A percentile compares a stretch with the other conserved stretches of the same genome.
phyloP scores from a whole-genome alignment of 345 rosid species.

The Arabidopsis arenosa region DNA sequence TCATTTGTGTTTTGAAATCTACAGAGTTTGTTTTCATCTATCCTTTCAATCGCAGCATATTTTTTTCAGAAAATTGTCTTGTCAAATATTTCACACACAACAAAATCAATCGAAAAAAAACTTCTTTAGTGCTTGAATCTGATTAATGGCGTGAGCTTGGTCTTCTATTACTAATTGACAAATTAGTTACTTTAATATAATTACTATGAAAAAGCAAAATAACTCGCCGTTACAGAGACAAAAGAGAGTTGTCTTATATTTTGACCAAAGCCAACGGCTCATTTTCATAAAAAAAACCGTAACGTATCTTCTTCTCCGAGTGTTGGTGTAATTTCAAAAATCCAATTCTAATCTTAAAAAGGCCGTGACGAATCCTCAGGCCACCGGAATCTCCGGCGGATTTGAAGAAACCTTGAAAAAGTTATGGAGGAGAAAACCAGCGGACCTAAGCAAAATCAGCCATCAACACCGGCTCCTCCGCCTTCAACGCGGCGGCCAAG shows the following conservation, averaged over 20 bases:
- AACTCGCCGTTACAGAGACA: constrained; percentile 12
- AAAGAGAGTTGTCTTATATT: not conserved
- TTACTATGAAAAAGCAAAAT: not conserved
- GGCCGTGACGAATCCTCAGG: not conserved
- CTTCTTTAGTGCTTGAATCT: too few relatives aligned
- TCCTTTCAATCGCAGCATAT: too few relatives aligned
- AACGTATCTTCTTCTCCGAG: constrained; percentile 13
- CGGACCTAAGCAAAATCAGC: constrained; percentile 7
- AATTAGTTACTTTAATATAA: not conserved
- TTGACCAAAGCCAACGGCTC: constrained; percentile 16
- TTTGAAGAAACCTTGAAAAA: not conserved
- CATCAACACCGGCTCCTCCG: constrained; percentile 42
- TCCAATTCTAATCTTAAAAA: not conserved
- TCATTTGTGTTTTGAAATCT: too few relatives aligned
- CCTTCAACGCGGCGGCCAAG: constrained; percentile 65
- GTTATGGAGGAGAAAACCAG: constrained; percentile 18
- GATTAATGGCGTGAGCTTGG: too few relatives aligned
- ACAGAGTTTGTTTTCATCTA: too few relatives aligned
- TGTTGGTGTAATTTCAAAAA: not conserved
- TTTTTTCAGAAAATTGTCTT: too few relatives aligned
- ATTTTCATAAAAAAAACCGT: not conserved
- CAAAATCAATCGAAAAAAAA: too few relatives aligned
- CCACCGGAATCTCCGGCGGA: constrained; percentile 5
- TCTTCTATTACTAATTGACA: not conserved
- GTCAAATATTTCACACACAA: too few relatives aligned